Base-by-base conservation (phyloP, 768 basidiomycete species). In the Boletus tylopilopsis region DNA sequence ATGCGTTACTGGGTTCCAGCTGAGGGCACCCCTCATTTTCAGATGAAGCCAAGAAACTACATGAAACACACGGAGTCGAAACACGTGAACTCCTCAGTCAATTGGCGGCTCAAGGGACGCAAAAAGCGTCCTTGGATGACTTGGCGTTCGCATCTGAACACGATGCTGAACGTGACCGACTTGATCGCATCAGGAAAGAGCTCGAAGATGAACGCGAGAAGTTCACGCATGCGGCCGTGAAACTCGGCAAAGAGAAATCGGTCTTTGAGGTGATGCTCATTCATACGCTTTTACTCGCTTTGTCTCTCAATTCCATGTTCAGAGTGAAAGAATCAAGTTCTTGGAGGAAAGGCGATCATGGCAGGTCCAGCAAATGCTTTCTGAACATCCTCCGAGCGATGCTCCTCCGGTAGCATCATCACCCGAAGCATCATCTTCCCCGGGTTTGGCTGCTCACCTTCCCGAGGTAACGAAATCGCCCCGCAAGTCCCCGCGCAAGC, bases 331-430 rank as follows among this genome's bases (percentile, higher is more conserved):
- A 19, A 60, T 80, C 23, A 75, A 73, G 47, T 73, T 89, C 35
- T 37, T 78, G 41, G 85, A 89, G 54, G 87, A 90, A 63, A 85
- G 80, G 59, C 77, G 84, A n/a, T 70, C 76, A n/a, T 88, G 84
- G 87, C 76, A 84, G 49, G 77, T 81, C 1, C 75, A 84, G 40
- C 71, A 70, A 62, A 82, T 87, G 75, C 71, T 82, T 4, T 74
- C 77, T 1, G 79, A 85, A 39, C 68, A 78, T 4, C 77, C 80
- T 18, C 76, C 77, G 10, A 76, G 76, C 19, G n/a, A n/a, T n/a
- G 22, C 13, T 29, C 24, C 36, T 27, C 45, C 56, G 41, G 62
- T 62, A 39, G 36, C 8, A 25, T 73, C 72, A 11, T 55, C 61
- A 18, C 47, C 41, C 42, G 37, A 27, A n/a, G 39, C 22, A 25